Evolutionary conservation across 2,329 filamentous ascomycete species (phyloP), one percentile per base, ranked within the genome.

Genomic region (Amauroascus verrucosus): DNA sequence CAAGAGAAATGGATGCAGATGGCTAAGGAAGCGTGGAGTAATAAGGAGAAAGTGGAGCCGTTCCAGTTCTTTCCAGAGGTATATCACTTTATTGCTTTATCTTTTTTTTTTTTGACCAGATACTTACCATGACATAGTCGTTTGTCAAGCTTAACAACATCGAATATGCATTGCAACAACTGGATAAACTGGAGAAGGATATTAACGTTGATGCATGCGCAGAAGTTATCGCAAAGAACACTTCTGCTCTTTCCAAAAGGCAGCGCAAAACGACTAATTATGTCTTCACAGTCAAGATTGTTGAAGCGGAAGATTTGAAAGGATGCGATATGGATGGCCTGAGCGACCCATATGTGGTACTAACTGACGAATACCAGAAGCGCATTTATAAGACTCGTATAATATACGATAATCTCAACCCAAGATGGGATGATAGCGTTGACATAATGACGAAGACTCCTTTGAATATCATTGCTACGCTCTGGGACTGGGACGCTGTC

Each of bases 101-200:
- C 54, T 47, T 49, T 20, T n/a, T 6, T n/a, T 3, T 35, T 7
- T 3, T 46, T 9, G 24, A 14, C 9, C 26, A 37, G 22, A 6
- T 46, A 24, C 33, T 53, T 20, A 53, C 26, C 6, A 28, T 47
- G 5, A 7, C 20, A 48, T 60, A 95, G 87, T 96, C 90, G 4
- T 86, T 98, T 62, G 89, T 98, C 57, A 98, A 97, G 70, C 79
- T 98, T 61, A 98, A 98, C 75, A 95, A 98, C 64, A 84, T 98
- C 59, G 91, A 96, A 70, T 97, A 88, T 70, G 91, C 90, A 4
- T 89, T 95, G 72, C 80, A 89, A 54, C 88, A 95, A 64, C 78
- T 98, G 50, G 93, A 98, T 66, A 88, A 86, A 67, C 77, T 98
- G 6, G 91, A 97, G 66, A 84, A 81, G 64, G 82, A 84, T 55